A percentile compares a stretch with the other conserved stretches of the same genome.
These are phyloP conservation scores for Linum trigynum DNA, from an alignment of 345 rosid genomes.

Conservation along the genomic window DNA sequence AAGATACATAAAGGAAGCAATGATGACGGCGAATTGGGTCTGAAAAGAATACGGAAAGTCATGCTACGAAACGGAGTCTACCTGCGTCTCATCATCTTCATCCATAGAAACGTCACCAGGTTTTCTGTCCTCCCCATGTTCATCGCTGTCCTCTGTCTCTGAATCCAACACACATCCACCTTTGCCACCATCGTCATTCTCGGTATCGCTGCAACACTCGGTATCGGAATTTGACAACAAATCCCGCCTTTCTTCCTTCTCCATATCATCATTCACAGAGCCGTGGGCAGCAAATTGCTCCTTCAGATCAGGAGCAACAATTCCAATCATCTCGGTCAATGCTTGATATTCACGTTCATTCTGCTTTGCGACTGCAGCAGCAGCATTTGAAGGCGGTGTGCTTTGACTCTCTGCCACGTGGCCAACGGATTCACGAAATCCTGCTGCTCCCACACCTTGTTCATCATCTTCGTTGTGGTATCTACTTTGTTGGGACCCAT, in stretches of 20 bases:
- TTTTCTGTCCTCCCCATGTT: slow-evolving; percentile 26
- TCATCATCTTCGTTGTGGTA: slow-evolving; percentile 29
- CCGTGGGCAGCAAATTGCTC: slow-evolving; percentile 29
- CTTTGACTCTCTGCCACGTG: slow-evolving; percentile 55
- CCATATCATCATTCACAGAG: slow-evolving; percentile 23
- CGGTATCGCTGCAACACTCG: slow-evolving; percentile 35
- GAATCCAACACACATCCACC: slow-evolving; percentile 27
- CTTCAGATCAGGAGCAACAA: slow-evolving; percentile 53
- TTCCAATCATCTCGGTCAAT: slow-evolving; percentile 53
- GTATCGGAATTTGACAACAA: slow-evolving; percentile 48
- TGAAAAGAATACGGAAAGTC: too few relatives aligned
- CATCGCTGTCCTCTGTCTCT: slow-evolving; percentile 35
- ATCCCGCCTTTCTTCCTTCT: slow-evolving; percentile 20
- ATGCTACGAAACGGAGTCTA: not conserved
- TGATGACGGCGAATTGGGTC: too few relatives aligned
- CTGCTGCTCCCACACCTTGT: slow-evolving; percentile 18
- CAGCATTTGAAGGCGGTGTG: slow-evolving; percentile 33
- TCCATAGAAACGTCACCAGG: slow-evolving; percentile 33
- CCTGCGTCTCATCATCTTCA: slow-evolving; percentile 5
- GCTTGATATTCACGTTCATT: slow-evolving; percentile 32
- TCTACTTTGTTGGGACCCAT: slow-evolving; percentile 46
- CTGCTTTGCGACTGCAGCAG: slow-evolving; percentile 21
- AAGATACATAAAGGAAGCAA: too few relatives aligned
- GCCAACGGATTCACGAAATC: slow-evolving; percentile 33
- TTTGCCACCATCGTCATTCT: slow-evolving; percentile 16